phyloP scores from a whole-genome alignment of 2,329 filamentous ascomycete genomes.

The Trichophyton simii region DNA sequence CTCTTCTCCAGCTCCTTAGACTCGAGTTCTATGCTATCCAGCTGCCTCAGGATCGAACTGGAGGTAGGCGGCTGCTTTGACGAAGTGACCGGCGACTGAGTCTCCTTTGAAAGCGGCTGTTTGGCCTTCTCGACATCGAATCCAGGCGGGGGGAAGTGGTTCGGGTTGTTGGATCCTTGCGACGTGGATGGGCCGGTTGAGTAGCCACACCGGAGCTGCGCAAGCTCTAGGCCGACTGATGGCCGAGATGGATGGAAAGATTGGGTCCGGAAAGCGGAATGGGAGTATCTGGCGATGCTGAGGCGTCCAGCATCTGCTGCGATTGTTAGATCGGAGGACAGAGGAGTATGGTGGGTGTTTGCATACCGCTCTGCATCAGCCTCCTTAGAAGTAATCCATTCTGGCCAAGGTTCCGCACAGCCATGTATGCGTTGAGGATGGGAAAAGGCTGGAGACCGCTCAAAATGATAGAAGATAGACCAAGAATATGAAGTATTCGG shows the following conservation, averaged over 20 bases:
- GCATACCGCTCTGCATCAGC: neutral
- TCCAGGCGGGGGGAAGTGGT: conserved; percentile 63
- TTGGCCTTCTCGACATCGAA: conserved; percentile 86
- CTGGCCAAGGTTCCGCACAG: conserved; percentile 2
- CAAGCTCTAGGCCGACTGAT: conserved; percentile 29
- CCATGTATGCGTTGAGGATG: neutral
- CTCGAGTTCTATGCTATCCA: conserved; percentile 17
- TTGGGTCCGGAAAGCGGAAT: neutral
- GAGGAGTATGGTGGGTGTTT: neutral
- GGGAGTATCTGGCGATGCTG: neutral
- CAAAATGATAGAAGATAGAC: neutral
- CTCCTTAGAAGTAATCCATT: conserved; percentile 3
- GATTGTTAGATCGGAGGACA: neutral
- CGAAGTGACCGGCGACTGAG: conserved; percentile 1
- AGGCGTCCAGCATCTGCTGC: neutral
- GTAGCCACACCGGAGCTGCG: conserved; percentile 35
- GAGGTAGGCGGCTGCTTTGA: conserved; percentile 27
- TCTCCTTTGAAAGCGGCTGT: conserved; percentile 50
- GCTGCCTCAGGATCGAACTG: conserved; percentile 4
- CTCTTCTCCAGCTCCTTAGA: conserved; percentile 36
- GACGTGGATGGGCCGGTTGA: conserved; percentile 47
- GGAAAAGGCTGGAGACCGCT: neutral
- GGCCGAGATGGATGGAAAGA: neutral
- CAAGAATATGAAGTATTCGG: neutral
- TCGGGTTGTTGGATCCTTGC: conserved; percentile 29